Base-by-base conservation (phyloP, 768 basidiomycete genomes). In the Pleurotus giganteus region DNA sequence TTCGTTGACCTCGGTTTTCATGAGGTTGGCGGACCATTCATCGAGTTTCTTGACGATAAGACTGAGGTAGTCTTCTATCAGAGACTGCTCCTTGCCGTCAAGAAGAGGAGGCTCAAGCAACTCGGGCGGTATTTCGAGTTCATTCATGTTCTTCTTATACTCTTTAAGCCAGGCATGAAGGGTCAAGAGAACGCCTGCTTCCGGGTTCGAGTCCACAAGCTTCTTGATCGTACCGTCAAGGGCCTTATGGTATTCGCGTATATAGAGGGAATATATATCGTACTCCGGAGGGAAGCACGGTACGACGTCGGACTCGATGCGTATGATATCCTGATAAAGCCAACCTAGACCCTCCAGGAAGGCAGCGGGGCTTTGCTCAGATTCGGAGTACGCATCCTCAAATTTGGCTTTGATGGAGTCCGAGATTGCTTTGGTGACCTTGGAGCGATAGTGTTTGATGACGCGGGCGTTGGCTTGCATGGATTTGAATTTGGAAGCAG, bases 121-220 rank as follows among this genome's bases (percentile, higher is more conserved):
- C 37, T 93, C 93, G 0, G 84, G 73, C 0, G 93, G 80, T 23
- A 98, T 79, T 43, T 86, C 84, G 47, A 98, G 84, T 63, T 98
- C 94, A 69, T 92, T 93, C 94, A 98, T 98, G 64, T 84, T 91
- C 65, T 84, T 82, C 72, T 89, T 88, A 76, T 98, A 98, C 65
- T 98, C 90, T 72, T 98, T 98, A 49, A 97, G 79, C 94, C 94
- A 98, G 4, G 88, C 90, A 60, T 92, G 90, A 24, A 99, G 80
- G 21, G 84, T 80, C 2, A 99, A 82, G 24, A 98, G 77, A 15
- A 86, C 82, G 61, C 85, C 89, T n/a, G 97, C 96, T 53, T 94
- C 95, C 2, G 91, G 88, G 41, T 87, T 89, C 0, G 85, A 78
- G 3, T 75, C 77, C 23, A 91, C 75, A 32, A 95, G 81, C 55